Evolutionary conservation across 202 grass and related monocot species (phyloP).

Genomic region (Carex arenaria): DNA sequence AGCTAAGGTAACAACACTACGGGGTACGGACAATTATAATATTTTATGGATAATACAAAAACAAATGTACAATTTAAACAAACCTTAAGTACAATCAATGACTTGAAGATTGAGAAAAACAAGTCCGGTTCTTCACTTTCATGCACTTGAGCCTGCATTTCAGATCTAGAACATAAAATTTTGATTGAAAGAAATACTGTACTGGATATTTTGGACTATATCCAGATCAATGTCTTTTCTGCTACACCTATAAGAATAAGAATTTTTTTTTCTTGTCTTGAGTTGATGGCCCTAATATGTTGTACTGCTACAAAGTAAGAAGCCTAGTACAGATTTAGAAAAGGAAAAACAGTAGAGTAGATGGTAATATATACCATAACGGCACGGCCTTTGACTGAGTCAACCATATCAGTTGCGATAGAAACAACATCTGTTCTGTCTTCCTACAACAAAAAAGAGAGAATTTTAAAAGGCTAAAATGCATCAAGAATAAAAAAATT

Average conservation of each 20-base stretch:
- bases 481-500: constrained; percentile 19
- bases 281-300: neutral
- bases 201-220: neutral
- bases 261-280: neutral
- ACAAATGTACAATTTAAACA: constrained; percentile 4
- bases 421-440: constrained; percentile 37
- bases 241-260: neutral
- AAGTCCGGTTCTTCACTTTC: constrained; percentile 59
- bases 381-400: constrained; percentile 49
- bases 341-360: neutral
- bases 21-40: neutral
- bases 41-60: neutral
- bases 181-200: constrained; percentile 9
- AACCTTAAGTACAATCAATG: constrained; percentile 76
- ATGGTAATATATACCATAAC: constrained; percentile 41
- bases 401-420: constrained; percentile 44
- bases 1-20: constrained; percentile 7
- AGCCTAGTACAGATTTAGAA: neutral
- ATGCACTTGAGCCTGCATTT: constrained; percentile 54
- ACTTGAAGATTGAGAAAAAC: constrained; percentile 64
- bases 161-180: constrained; percentile 19
- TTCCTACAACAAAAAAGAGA: constrained; percentile 38
- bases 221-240: neutral
- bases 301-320: neutral
- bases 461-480: constrained; percentile 21